Base-by-base conservation (phyloP, 306 rosid genomes). In the Hippophae gyantsensis region DNA sequence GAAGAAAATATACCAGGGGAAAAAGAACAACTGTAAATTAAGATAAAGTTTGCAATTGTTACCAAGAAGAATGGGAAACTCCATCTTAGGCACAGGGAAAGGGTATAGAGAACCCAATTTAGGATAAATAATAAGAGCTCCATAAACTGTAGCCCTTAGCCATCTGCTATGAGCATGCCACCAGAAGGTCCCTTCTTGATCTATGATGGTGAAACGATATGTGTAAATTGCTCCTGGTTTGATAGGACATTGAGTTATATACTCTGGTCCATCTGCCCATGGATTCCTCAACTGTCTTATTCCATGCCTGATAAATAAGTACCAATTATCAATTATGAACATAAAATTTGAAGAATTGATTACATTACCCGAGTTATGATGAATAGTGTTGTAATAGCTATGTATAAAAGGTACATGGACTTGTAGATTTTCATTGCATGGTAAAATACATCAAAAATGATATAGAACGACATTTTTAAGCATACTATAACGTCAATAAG, bases 191-290 rank as follows among this genome's bases (percentile, higher is more conserved):
- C 98, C 98, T 64, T 87, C 95, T 55, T 87, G 98, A 60, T 83
- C 70, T 67, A 59, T 68, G 63, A 92, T 92, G n/a, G 86, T 83
- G 75, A 85, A 83, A 3, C 98, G 82, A 63, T 92, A 92, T 41
- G 98, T 92, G 81, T 92, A 92, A 67, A 81, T 85, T 13, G 74
- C 96, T 8, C 95, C 95, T 9, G 98, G 95, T 71, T 77, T 78
- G 61, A 92, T 92, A 13, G 98, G 89, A 74, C 98, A 92, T 57
- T 92, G 98, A 40, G 98, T 92, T 44, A 92, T 75, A 62, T 83
- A 92, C 61, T 72, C 83, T 1, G 96, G 95, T 2, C 98, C 98
- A 60, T 92, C 98, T 10, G 98, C 98, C 98, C 98, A 92, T 69
- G 98, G 98, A 65, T 92, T 92, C 68, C 75, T 72, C 57, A 81